Conservation (phyloP, 176 grass and related monocot genomes). For the Bromus sterilis region DNA sequence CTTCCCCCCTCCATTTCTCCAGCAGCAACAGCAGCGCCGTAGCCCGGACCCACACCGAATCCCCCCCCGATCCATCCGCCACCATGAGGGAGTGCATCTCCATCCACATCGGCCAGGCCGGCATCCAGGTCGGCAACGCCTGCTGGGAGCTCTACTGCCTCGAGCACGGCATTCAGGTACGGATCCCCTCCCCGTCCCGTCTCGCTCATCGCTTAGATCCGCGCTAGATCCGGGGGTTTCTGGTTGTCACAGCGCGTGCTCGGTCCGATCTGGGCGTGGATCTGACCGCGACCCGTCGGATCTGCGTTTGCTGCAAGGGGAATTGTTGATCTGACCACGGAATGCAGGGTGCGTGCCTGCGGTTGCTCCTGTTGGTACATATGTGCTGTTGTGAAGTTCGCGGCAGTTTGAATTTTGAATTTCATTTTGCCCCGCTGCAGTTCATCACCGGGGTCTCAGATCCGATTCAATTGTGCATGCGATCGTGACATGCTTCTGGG, state of each 20-base stretch:
- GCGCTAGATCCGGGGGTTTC: neutral
- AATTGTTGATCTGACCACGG: neutral
- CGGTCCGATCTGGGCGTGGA: neutral
- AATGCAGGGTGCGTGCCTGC: accelerated
- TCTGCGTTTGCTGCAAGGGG: neutral
- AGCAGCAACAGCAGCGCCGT: neutral
- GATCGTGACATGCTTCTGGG: no score
- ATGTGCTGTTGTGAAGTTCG: neutral
- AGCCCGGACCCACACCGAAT: no score
- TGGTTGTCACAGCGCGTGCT: neutral
- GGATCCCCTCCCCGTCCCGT: no score
- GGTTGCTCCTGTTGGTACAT: neutral
- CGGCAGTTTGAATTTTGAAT: neutral
- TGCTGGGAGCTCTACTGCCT: constrained; percentile 96
- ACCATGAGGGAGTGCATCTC: constrained; percentile 86
- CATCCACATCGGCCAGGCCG: constrained; percentile 84
- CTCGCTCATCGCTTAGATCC: no score
- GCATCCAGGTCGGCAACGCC: constrained; percentile 79
- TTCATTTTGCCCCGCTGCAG: neutral
- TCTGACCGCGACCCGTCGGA: neutral
- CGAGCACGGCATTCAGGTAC: constrained; percentile 87
- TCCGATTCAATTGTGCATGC: no score
- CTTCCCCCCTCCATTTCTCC: neutral
- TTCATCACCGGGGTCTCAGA: neutral
- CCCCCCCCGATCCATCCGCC: neutral